phyloP scores from a whole-genome alignment of 2,329 filamentous ascomycete species.

The Proliferodiscus dingleyae region DNA sequence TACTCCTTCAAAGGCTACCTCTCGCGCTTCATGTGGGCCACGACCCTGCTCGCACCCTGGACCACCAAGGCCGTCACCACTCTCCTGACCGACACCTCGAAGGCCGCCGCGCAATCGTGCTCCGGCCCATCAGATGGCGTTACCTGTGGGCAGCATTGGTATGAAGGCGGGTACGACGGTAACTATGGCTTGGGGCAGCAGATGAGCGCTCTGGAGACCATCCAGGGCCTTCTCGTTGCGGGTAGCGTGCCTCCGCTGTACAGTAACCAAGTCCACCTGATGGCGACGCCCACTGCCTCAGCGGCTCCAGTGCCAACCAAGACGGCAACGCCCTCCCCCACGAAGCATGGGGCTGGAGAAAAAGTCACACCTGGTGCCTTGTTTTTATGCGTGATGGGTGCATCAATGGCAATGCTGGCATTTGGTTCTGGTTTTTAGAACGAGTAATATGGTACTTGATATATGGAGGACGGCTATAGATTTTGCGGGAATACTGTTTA shows the following conservation, averaged over 20 bases:
- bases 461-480: too few relatives aligned
- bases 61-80: slow-evolving; percentile 43
- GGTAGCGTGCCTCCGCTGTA: slow-evolving; percentile 38
- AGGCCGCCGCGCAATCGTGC: slow-evolving; percentile 53
- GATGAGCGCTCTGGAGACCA: slow-evolving; percentile 59
- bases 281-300: slow-evolving; percentile 2
- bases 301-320: slow-evolving; percentile 5
- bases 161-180: slow-evolving; percentile 51
- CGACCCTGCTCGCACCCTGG: slow-evolving; percentile 51
- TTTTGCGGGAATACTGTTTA: too few relatives aligned
- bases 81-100: slow-evolving; percentile 47
- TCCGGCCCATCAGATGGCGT: slow-evolving; percentile 48
- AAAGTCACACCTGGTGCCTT: background rate
- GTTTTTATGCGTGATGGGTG: too few relatives aligned
- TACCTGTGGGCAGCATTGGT: slow-evolving; percentile 58
- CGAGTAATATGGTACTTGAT: too few relatives aligned
- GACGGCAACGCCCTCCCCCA: slow-evolving; percentile 4
- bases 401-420: too few relatives aligned
- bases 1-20: slow-evolving; percentile 65
- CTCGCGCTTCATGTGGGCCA: slow-evolving; percentile 58
- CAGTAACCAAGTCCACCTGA: slow-evolving; percentile 17
- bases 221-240: slow-evolving; percentile 53
- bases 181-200: slow-evolving; percentile 55
- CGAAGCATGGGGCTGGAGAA: slow-evolving; percentile 10
- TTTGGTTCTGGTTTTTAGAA: too few relatives aligned